These are phyloP conservation scores for Sporobolomyces phaffii DNA, from an alignment of 768 basidiomycete species.

Conservation along the genomic window DNA sequence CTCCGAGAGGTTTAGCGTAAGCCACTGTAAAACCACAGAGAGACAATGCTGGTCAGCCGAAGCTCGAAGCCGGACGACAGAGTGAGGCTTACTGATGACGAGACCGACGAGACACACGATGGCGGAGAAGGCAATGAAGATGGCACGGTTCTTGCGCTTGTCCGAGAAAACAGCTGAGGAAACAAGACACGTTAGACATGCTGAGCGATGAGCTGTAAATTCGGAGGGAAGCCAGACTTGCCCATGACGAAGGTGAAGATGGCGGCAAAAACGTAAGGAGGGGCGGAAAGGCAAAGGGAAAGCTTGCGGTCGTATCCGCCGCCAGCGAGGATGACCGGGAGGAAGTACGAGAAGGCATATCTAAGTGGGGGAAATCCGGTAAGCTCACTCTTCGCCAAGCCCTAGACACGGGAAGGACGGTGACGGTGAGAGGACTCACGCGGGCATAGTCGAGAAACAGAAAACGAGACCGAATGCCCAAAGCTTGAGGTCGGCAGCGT, in stretches of 20 bases:
- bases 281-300: conserved; percentile 44
- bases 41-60: neutral
- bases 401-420: neutral
- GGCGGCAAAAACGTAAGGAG: conserved; percentile 44
- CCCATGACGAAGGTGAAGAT: conserved; percentile 42
- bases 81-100: conserved; percentile 9
- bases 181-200: no score
- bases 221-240: neutral
- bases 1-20: conserved; percentile 8
- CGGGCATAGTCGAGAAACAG: conserved; percentile 34
- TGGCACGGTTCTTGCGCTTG: conserved; percentile 39
- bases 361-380: neutral
- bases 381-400: neutral
- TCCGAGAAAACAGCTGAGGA: conserved; percentile 10
- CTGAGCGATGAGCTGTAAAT: no score
- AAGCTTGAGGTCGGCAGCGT: conserved; percentile 42
- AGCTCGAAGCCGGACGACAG: neutral
- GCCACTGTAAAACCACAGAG: conserved; percentile 7
- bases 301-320: conserved; percentile 42
- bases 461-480: conserved; percentile 44
- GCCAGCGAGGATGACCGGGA: conserved; percentile 45
- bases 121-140: conserved; percentile 39
- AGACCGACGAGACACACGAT: conserved; percentile 40
- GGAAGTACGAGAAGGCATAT: conserved; percentile 40
- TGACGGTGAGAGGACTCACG: conserved; percentile 4